Evolutionary conservation across 2,329 filamentous ascomycete species (phyloP).

Genomic region (Trichoderma afroharzianum): DNA sequence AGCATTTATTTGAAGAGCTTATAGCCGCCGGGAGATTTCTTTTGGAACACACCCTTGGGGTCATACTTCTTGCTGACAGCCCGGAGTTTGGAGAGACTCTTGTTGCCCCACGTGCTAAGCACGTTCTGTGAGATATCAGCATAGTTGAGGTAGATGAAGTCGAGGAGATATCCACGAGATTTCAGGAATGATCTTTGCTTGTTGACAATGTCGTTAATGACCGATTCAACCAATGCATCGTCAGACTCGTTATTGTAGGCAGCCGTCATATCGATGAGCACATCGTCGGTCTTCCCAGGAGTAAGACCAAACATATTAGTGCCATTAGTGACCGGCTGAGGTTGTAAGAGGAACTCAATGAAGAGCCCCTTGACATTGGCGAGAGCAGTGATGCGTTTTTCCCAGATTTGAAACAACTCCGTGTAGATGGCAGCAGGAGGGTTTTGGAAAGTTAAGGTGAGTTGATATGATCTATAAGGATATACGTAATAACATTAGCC

Average conservation of each 20-base stretch:
- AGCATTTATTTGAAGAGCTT: constrained; percentile 2
- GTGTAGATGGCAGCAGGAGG: background rate
- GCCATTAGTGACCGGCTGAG: background rate
- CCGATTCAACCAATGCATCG: background rate
- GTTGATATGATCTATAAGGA: background rate
- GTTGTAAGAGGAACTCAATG: constrained; percentile 5
- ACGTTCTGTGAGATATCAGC: constrained; percentile 3
- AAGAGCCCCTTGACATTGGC: background rate
- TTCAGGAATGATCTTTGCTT: background rate
- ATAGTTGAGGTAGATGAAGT: constrained; percentile 17
- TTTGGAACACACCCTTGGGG: constrained; percentile 16
- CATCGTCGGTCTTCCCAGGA: background rate
- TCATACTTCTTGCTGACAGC: constrained; percentile 15
- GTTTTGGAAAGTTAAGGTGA: background rate
- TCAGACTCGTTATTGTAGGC: background rate
- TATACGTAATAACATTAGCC: background rate
- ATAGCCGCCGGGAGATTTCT: background rate
- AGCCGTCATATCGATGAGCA: constrained; percentile 1
- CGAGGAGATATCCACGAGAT: background rate
- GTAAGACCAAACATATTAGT: constrained; percentile 7
- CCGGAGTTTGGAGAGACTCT: background rate
- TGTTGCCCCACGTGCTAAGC: constrained; percentile 7
- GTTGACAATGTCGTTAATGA: background rate
- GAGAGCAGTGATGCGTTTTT: background rate
- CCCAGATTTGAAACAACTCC: background rate